Evolutionary conservation across 371 early-diverging fungal genomes (phyloP), one percentile per base, ranked within the genome.

Genomic region (Circinella umbellata): DNA sequence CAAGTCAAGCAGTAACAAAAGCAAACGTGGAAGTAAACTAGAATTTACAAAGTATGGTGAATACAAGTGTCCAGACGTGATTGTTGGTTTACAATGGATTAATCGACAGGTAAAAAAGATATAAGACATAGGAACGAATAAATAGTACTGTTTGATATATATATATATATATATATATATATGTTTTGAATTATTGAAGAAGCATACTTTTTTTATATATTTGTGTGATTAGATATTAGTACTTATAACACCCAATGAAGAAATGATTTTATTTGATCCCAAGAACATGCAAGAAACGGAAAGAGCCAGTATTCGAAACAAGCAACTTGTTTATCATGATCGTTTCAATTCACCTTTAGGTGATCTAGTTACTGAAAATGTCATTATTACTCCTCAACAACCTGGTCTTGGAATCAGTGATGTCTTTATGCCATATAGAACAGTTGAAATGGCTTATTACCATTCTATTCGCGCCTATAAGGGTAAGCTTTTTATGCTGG

Each of bases 21-120:
- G 37, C 27, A 83, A 83, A 53, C 73, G 72, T 36, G 75, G 79
- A 4, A 63, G 65, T 42, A 69, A 73, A 47, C 67, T 90, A 6
- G 86, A 89, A 38, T 90, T 87, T 75, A 73, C 79, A 48, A 85
- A 82, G 57, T 62, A 85, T 47, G 91, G 90, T 3, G 89, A 89
- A 64, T 89, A 88, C 87, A 75, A 83, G 59, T 83, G 85, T 14
- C 79, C 77, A 35, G 89, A 91, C 61, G 74, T 84, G 17, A 93
- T 94, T 71, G 92, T 94, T 17, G 89, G 88, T 2, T 73, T 92
- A 20, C 92, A 91, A 70, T 94, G 94, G 94, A 82, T 94, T 14
- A 90, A 89, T 55, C 81, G 86, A 64, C 88, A 90, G 83, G 92
- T 93, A 80, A 36, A 55, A 42, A 4, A 17, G 0, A 38, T n/a